Conservation (phyloP, 108 stramenopile genomes). For the Poteriospumella lacustris region DNA sequence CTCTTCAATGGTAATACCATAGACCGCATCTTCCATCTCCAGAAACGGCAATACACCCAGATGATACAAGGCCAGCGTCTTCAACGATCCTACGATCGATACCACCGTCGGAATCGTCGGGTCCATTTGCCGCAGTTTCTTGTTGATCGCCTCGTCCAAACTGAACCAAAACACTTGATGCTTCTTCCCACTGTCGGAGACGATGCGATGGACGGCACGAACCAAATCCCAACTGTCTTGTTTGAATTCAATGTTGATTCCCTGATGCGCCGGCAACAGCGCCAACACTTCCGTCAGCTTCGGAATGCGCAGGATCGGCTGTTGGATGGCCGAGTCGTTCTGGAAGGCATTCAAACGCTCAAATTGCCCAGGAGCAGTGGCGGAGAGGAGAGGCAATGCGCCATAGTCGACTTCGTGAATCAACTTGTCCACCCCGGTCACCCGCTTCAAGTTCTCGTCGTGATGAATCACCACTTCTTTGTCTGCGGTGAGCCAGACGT, state of each 20-base stretch:
- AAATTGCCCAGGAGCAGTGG: too few species aligned
- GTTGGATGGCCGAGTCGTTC: too few species aligned
- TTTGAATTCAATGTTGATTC: conserved; percentile 41
- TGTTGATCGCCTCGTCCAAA: conserved; percentile 30
- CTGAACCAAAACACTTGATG: conserved; percentile 34
- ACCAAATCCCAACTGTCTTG: conserved; percentile 12
- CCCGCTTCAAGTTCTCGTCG: too few species aligned
- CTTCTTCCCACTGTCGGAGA: conserved; percentile 25
- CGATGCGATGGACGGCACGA: conserved; percentile 1
- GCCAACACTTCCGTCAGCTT: conserved; percentile 2
- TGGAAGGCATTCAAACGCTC: too few species aligned
- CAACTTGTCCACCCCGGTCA: too few species aligned
- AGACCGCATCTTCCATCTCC: conserved; percentile 24
- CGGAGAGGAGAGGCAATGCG: too few species aligned
- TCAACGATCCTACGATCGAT: conserved; percentile 14
- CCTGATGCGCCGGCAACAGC: conserved; percentile 13
- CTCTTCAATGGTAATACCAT: conserved; percentile 28
- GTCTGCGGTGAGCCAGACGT: too few species aligned
- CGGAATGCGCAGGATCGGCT: too few species aligned
- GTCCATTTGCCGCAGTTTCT: conserved; percentile 28
- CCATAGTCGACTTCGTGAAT: too few species aligned
- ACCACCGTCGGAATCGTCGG: conserved; percentile 20
- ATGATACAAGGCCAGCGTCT: conserved; percentile 26
- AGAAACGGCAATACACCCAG: conserved; percentile 36
- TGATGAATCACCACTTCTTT: too few species aligned